Base-by-base conservation (phyloP, 1,139 yeast species). In the Pichia sp. region DNA sequence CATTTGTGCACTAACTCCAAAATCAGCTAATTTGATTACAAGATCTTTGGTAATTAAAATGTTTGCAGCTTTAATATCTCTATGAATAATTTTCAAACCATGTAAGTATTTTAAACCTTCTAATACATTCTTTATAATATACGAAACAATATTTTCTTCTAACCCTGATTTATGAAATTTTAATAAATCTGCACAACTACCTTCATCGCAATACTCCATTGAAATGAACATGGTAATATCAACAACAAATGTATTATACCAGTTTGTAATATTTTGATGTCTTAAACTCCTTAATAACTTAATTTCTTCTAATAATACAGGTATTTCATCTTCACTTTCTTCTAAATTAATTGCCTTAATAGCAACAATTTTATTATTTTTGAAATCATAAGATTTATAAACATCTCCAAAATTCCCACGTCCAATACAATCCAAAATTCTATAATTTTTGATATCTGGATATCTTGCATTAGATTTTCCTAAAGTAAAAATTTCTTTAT, bases 191-290 rank as follows among this genome's bases (percentile, higher is more conserved):
- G 88, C 77, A 67, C 96, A 87, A 2, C 96, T 87, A 0, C 96
- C 96, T 27, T 95, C 96, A 14, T 91, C 95, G 68, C 97, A 90
- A 65, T 79, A 87, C 65, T 90, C 97, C 96, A 90, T 87, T 6
- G 87, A 85, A 49, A 90, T 87, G 83, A 91, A 89, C 83, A 90
- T 80, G 27, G 80, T 77, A 43, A 80, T 80, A 51, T 79, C 87
- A 49, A 74, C 72, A 13, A 83, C 68, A 62, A 82, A 80, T 0
- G 95, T 82, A 48, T 81, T 83, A 59, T 71, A 74, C 67, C 87
- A 87, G 44, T 70, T 73, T 16, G 91, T 86, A 48, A 89, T 81
- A 62, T 77, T 77, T 0, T 79, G 79, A n/a, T 85, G 80, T 53
- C 75, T 74, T 56, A 89, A 69, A 50, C 80, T 79, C 18, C 89